A percentile compares a stretch with the other conserved stretches of the same genome.
Evolutionary conservation across 805 yeast species (phyloP).

Genomic region (Nakazawaea ishiwadae): DNA sequence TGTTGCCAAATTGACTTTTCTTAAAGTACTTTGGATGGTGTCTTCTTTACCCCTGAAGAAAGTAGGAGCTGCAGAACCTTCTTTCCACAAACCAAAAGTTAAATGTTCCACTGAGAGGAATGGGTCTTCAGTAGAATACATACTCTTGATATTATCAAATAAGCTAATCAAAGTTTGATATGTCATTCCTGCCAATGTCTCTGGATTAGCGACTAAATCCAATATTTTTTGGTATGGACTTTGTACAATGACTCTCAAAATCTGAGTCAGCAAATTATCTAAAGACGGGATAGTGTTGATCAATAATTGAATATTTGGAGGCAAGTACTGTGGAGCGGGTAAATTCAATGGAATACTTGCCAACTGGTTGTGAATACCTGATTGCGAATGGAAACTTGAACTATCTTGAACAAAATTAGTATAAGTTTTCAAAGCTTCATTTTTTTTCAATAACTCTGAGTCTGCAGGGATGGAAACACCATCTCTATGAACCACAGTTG

Average conservation of each 20-base stretch:
- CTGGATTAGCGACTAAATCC: conserved; percentile 61
- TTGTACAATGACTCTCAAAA: conserved; percentile 64
- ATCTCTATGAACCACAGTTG: conserved; percentile 1
- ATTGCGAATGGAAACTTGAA: conserved; percentile 17
- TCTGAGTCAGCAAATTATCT: conserved; percentile 79
- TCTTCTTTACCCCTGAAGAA: conserved; percentile 59
- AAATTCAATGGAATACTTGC: conserved; percentile 58
- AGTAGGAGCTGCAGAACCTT: conserved; percentile 53
- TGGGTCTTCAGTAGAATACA: conserved; percentile 68
- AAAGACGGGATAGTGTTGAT: conserved; percentile 69
- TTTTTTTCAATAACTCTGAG: conserved; percentile 26
- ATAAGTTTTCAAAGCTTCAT: conserved; percentile 15
- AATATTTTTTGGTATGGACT: conserved; percentile 76
- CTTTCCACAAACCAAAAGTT: conserved; percentile 68
- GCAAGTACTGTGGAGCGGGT: conserved; percentile 50
- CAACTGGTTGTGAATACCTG: conserved; percentile 39
- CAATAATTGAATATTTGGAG: conserved; percentile 59
- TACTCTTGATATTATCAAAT: conserved; percentile 70
- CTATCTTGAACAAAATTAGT: conserved; percentile 2
- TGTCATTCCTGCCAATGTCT: conserved; percentile 58
- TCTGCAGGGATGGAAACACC: conserved; percentile 23
- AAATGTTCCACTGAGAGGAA: conserved; percentile 65
- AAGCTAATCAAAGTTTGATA: conserved; percentile 67
- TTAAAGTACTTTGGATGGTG: conserved; percentile 57
- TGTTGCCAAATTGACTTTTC: conserved; percentile 85